Base-by-base conservation (phyloP, 371 early-diverging fungal species). In the Haplosporangium sp. region DNA sequence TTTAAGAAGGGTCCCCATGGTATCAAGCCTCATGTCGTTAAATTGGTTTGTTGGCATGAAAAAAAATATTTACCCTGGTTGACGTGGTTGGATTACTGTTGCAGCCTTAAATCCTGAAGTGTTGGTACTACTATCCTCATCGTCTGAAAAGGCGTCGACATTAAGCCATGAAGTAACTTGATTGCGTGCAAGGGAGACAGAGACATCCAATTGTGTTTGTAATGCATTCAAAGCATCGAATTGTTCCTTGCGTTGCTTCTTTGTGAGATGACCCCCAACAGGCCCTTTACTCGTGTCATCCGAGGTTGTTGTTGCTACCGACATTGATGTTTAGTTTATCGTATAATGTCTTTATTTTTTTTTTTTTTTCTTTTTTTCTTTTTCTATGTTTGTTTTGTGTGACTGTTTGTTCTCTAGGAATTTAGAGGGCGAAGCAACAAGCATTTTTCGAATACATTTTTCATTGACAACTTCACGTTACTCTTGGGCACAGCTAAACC, bases 141-240 rank as follows among this genome's bases (percentile, higher is more conserved):
- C 82, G 34, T 74, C 75, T 38, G 82, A 74, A 52, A 74, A 75
- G 2, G 65, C 75, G 11, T 81, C 82, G 3, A 55, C 65, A 39
- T 67, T 64, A 38, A 81, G 71, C 82, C 82, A 81, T 35, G 82
- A 81, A 56, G 72, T 44, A 38, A 81, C 75, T 34, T 67, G 71
- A 65, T 60, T 68, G 7, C 82, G 56, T n/a, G 82, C 75, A 0
- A 81, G 67, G 0, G 82, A 75, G 19, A 81, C 82, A 3, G 82
- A 81, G 56, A 81, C 82, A 59, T 81, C 82, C 15, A 81, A 72
- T 40, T 81, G 82, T 15, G 82, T 74, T 44, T 81, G 71, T 40
- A 81, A 59, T 47, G 82, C 56, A 9, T 60, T 53, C 20, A 81
- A 42, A 7, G 68, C 62, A 17, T 81, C 82, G 35, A 81, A 72